phyloP scores from a whole-genome alignment of 495 filamentous ascomycete species.

The Penicillium parvum region DNA sequence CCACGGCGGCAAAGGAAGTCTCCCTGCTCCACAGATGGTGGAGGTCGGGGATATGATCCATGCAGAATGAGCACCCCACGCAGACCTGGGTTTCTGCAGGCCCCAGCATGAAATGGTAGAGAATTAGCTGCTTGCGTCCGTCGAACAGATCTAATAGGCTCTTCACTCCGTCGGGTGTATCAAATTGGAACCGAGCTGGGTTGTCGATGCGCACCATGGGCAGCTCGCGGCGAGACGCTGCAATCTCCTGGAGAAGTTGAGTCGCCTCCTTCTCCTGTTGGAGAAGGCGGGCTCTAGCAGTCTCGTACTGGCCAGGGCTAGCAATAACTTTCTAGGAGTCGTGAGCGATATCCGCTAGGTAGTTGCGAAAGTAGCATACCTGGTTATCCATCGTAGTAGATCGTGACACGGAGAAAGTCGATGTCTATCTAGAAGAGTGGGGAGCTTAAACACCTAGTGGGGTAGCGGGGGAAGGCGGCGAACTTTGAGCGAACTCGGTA shows the following conservation, averaged over 20 bases:
- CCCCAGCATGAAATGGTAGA: conserved; percentile 47
- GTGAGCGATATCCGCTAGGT: too few species aligned
- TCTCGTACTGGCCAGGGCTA: too few species aligned
- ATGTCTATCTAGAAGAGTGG: too few species aligned
- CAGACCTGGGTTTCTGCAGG: conserved; percentile 31
- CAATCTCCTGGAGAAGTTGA: conserved; percentile 24
- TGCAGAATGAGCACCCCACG: conserved; percentile 33
- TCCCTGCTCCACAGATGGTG: conserved; percentile 30
- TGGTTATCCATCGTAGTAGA: too few species aligned
- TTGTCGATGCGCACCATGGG: conserved; percentile 35
- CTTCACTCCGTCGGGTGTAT: conserved; percentile 26
- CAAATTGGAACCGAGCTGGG: conserved; percentile 32
- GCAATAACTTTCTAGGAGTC: too few species aligned
- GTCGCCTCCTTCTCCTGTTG: conserved; percentile 36
- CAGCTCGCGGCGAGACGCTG: conserved; percentile 28
- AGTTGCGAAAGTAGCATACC: too few species aligned
- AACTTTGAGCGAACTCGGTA: too few species aligned
- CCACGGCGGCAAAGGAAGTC: conserved; percentile 34
- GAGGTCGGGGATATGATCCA: conserved; percentile 36
- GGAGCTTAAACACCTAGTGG: too few species aligned
- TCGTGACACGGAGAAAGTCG: too few species aligned
- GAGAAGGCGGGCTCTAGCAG: conserved; percentile 35
- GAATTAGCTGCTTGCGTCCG: conserved; percentile 37
- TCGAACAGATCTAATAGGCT: conserved; percentile 37
- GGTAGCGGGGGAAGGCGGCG: too few species aligned